Conservation (phyloP, 164 flowering plant genomes). For the Nymphaea colorata region DNA sequence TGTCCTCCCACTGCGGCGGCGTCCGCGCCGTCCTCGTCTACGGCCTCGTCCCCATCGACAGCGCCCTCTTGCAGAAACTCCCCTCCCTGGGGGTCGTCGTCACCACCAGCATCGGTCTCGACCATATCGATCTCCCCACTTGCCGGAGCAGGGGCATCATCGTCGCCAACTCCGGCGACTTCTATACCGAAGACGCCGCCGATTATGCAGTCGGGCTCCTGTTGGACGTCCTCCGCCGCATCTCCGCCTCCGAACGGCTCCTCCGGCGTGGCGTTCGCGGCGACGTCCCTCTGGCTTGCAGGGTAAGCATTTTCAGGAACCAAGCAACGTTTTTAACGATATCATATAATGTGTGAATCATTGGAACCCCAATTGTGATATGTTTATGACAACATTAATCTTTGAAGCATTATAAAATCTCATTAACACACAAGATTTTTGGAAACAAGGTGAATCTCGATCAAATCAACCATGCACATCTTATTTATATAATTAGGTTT, state of each 20-base stretch:
- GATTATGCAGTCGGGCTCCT: slow-evolving; percentile 35
- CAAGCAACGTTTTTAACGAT: too few species aligned
- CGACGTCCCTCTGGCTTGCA: slow-evolving; percentile 1
- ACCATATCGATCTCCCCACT: slow-evolving; percentile 35
- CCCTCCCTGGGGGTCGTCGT: slow-evolving; percentile 27
- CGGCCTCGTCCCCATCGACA: slow-evolving; percentile 9
- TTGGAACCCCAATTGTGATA: too few species aligned
- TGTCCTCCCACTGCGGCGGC: slow-evolving; percentile 15
- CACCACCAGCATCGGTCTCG: slow-evolving; percentile 27
- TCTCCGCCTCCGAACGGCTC: slow-evolving; percentile 15
- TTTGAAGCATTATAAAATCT: too few species aligned
- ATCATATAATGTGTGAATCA: too few species aligned
- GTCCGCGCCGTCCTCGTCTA: slow-evolving; percentile 18
- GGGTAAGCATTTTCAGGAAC: neutral
- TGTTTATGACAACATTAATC: too few species aligned
- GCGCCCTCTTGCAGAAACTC: slow-evolving; percentile 21
- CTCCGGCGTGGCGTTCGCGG: slow-evolving; percentile 12
- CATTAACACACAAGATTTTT: too few species aligned
- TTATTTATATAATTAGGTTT: too few species aligned
- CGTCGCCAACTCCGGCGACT: slow-evolving; percentile 32
- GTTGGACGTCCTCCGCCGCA: slow-evolving; percentile 16
- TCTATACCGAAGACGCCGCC: slow-evolving; percentile 38
- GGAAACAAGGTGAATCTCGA: too few species aligned
- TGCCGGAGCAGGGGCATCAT: slow-evolving; percentile 34
- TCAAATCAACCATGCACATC: too few species aligned